Conservation (phyloP, 2,329 filamentous ascomycete genomes). For the Mariannaea sp. region DNA sequence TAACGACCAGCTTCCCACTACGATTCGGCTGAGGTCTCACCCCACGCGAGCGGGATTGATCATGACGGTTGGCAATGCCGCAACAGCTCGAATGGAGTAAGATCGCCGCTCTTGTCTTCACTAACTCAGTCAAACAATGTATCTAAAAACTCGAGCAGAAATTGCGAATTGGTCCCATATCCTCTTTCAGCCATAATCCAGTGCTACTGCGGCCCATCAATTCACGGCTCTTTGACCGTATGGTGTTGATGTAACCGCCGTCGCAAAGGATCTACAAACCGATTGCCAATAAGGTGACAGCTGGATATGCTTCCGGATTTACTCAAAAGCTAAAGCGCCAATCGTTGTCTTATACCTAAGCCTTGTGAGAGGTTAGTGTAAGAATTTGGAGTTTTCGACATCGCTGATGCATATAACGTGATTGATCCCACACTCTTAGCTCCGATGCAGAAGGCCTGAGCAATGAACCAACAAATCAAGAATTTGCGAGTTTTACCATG, state of each 20-base stretch:
- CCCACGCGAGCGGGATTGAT: neutral
- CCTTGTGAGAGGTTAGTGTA: neutral
- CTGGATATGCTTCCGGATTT: neutral
- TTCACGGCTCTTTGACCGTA: conserved; percentile 4
- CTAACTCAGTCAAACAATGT: conserved; percentile 5
- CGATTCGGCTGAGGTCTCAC: no score
- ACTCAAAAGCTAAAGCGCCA: neutral
- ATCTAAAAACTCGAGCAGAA: neutral
- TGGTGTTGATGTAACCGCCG: neutral
- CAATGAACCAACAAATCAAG: conserved; percentile 17
- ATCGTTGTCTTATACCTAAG: conserved; percentile 3
- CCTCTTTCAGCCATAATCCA: conserved; percentile 9
- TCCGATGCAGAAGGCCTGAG: conserved; percentile 18
- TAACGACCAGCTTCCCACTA: neutral
- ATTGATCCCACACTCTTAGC: conserved; percentile 29
- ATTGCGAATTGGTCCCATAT: conserved; percentile 20
- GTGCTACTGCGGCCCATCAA: neutral
- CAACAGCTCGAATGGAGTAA: conserved; percentile 16
- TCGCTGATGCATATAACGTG: conserved; percentile 26
- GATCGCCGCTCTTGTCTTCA: conserved; percentile 21
- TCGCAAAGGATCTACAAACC: conserved; percentile 19
- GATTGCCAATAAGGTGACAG: conserved; percentile 26
- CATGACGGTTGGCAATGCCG: neutral
- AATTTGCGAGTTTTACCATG: conserved; percentile 12
- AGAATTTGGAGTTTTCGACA: conserved; percentile 32